Conservation (phyloP, 495 filamentous ascomycete species). For the Aspergillus sclerotioniger region DNA sequence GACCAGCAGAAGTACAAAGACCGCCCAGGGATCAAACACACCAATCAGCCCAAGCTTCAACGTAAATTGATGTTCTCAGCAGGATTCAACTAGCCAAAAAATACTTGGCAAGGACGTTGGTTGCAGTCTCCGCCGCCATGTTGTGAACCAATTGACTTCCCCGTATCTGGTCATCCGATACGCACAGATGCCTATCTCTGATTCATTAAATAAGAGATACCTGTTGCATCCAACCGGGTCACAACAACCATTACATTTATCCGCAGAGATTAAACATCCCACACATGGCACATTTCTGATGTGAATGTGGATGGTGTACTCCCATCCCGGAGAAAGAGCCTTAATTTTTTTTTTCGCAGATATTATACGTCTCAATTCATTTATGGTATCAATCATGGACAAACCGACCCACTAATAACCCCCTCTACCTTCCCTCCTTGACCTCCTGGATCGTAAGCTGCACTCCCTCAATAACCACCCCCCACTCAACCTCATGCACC, state of each 20-base stretch:
- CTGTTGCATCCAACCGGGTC: too few relatives aligned
- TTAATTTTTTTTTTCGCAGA: too few relatives aligned
- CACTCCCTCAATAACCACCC: slow-evolving; percentile 66
- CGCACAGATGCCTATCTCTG: background rate
- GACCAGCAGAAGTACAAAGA: background rate
- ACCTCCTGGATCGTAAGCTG: slow-evolving; percentile 53
- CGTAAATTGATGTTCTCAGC: background rate
- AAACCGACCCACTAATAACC: background rate
- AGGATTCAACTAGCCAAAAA: too few relatives aligned
- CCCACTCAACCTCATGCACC: slow-evolving; percentile 71
- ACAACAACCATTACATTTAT: too few relatives aligned
- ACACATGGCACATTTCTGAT: too few relatives aligned
- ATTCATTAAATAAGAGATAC: too few relatives aligned
- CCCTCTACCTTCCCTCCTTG: slow-evolving; percentile 28
- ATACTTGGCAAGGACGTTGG: too few relatives aligned
- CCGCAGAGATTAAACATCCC: too few relatives aligned
- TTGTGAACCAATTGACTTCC: background rate
- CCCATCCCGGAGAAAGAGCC: too few relatives aligned
- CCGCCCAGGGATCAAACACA: background rate
- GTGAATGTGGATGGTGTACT: too few relatives aligned
- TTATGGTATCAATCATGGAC: background rate
- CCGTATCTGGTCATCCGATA: background rate
- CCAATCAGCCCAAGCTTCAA: background rate
- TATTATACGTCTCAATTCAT: background rate
- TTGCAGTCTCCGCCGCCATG: too few relatives aligned